Conservation (phyloP, 2,329 filamentous ascomycete species). For the Neonectria punicea region DNA sequence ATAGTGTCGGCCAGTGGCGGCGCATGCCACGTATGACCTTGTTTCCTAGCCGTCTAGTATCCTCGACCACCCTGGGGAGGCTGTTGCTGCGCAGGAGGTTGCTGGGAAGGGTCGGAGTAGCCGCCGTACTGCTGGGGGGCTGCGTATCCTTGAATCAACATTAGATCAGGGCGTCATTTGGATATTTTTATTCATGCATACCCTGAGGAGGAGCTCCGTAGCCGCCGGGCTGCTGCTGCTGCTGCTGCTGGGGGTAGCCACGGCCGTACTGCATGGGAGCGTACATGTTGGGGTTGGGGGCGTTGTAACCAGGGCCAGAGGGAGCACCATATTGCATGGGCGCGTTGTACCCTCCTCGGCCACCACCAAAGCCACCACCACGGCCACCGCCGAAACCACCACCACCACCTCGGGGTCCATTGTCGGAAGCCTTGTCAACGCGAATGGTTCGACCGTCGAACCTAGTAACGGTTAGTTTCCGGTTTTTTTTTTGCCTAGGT, state of each 20-base stretch:
- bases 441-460: conserved; percentile 89
- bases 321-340: conserved; percentile 51
- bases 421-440: conserved; percentile 94
- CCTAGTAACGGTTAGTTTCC: conserved; percentile 30
- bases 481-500: neutral
- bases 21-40: conserved; percentile 12
- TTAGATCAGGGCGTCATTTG: conserved; percentile 8
- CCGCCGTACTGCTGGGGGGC: conserved; percentile 53
- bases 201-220: conserved; percentile 55
- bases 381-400: conserved; percentile 52
- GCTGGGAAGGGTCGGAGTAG: conserved; percentile 59
- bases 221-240: conserved; percentile 25
- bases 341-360: conserved; percentile 54
- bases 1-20: conserved; percentile 4
- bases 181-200: conserved; percentile 36
- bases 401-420: conserved; percentile 62
- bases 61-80: conserved; percentile 55
- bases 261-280: conserved; percentile 51
- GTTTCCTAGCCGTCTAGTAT: conserved; percentile 49
- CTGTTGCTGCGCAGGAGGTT: conserved; percentile 50
- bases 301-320: conserved; percentile 51
- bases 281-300: conserved; percentile 51
- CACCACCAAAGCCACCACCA: conserved; percentile 46
- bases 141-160: conserved; percentile 47
- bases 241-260: conserved; percentile 49